These are phyloP conservation scores for Funneliformis caledonium DNA, from an alignment of 371 early-diverging fungal species.

Conservation along the genomic window DNA sequence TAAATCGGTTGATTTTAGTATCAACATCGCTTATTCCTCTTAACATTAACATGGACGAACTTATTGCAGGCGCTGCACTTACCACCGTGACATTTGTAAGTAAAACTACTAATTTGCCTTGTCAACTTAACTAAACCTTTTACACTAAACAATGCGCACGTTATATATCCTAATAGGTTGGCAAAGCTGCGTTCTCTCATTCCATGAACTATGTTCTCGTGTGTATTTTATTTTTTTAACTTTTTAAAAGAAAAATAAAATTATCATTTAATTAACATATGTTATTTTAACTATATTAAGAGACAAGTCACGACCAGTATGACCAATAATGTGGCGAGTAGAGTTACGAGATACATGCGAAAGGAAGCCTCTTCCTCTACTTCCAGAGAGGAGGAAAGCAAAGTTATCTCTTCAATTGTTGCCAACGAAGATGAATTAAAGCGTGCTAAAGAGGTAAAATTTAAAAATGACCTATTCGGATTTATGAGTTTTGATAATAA, in stretches of 20 bases:
- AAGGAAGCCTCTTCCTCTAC: neutral
- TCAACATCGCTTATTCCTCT: neutral
- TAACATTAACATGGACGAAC: constrained; percentile 56
- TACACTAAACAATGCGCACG: neutral
- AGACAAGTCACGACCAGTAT: constrained; percentile 63
- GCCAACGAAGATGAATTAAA: constrained; percentile 46
- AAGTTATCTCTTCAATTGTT: neutral
- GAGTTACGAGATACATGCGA: constrained; percentile 41
- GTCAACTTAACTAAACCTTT: too few species aligned
- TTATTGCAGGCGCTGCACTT: constrained; percentile 70
- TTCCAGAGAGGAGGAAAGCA: neutral
- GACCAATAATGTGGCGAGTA: constrained; percentile 48
- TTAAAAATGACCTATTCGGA: neutral
- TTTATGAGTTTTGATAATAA: neutral
- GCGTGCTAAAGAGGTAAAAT: constrained; percentile 20
- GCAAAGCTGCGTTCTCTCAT: constrained; percentile 73
- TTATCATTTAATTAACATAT: constrained; percentile 11
- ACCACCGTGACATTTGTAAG: constrained; percentile 67
- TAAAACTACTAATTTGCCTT: neutral
- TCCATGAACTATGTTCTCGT: constrained; percentile 71
- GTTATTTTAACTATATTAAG: constrained; percentile 41
- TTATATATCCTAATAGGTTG: constrained; percentile 44
- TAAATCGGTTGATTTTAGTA: too few species aligned
- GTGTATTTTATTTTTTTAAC: constrained; percentile 41
- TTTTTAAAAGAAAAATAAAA: neutral